Evolutionary conservation across 495 filamentous ascomycete genomes (phyloP), one percentile per base, ranked within the genome.

Genomic region (Neurospora sp.): DNA sequence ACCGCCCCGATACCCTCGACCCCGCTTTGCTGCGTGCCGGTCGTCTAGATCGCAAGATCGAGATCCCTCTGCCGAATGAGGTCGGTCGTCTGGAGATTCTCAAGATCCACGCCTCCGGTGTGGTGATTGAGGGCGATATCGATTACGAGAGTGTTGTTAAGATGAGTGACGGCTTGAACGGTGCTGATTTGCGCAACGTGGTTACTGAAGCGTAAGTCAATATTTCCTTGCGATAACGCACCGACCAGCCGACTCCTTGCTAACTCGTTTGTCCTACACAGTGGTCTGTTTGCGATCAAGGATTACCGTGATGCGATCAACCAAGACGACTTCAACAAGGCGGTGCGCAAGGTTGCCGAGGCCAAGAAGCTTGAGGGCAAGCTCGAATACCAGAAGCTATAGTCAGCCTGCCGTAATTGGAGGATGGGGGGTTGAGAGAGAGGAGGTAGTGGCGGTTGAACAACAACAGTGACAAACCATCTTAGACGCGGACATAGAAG

Each of bases 141-240:
- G 96, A 99, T 83, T 98, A 96, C 79, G 96, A 99, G 87, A 97
- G 94, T 78, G 93, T 99, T 40, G 96, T 99, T 79, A 99, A 99
- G 88, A 99, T 99, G 96, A 96, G 93, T 76, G 96, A 99, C 78
- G 93, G 94, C 45, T 87, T 98, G 45, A 99, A 99, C 83, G 96
- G 96, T 76, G 96, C 96, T 31, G 96, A 99, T 89, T 83, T 99
- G 79, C 87, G 96, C 76, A 99, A 99, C 80, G 94, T 99, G 74
- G 94, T 99, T 68, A 99, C 96, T 2, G 96, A 99, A 87, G 96
- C 96, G 94, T 97, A 89, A 82, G 92, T 90, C 48, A 17, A 14
- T 6, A 17, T 35, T 40, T 70, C 20, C 31, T 69, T 41, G n/a
- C 45, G 8, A 39, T 72, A 39, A 27, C 70, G 3, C 31, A 41